phyloP scores from a whole-genome alignment of 257 asterid genomes.

The Fraxinus americana region DNA sequence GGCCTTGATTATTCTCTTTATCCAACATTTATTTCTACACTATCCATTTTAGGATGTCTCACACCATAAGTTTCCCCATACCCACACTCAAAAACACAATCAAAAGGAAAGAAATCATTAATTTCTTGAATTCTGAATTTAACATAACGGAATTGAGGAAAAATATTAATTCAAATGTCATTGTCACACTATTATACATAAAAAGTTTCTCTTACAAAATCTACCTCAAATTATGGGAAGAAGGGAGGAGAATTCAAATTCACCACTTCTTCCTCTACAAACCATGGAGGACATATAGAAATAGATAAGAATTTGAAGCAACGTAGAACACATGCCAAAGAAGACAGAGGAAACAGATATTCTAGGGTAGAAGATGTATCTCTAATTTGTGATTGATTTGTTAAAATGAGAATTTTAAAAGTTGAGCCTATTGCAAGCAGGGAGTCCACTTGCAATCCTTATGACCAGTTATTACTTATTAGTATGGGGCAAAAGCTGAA shows the following conservation, averaged over 20 bases:
- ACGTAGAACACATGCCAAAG: background rate
- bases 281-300: background rate
- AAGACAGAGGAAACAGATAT: background rate
- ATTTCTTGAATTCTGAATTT: background rate
- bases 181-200: background rate
- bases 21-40: background rate
- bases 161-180: background rate
- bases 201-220: background rate
- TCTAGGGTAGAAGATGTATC: background rate
- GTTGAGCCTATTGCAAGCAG: background rate
- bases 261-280: background rate
- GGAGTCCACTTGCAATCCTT: conserved; percentile 2
- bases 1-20: background rate
- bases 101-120: background rate
- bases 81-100: background rate
- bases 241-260: background rate
- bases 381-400: background rate
- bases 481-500: background rate
- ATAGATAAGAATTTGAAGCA: background rate
- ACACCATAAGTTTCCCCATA: background rate
- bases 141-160: background rate
- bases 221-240: background rate
- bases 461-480: conserved; percentile 9
- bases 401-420: background rate
- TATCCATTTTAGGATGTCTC: background rate